These are phyloP conservation scores for Solanum pinnatisectum DNA, from an alignment of 257 asterid species.

Conservation along the genomic window DNA sequence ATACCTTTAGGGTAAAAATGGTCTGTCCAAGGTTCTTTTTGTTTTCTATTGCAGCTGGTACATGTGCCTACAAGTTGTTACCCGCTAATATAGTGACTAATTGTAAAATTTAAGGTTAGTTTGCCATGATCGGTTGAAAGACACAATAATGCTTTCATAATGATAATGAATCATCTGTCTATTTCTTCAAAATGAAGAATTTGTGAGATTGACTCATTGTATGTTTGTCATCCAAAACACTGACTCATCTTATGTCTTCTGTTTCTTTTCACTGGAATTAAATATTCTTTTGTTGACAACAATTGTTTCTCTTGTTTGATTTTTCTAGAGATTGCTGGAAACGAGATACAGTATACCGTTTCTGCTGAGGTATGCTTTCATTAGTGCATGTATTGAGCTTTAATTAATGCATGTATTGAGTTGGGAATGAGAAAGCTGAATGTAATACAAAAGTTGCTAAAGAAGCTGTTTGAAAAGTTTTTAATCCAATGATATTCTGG, in stretches of 20 bases:
- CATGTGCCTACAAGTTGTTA: background rate
- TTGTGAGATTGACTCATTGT: background rate
- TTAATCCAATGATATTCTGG: background rate
- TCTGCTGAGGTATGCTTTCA: slow-evolving; percentile 57
- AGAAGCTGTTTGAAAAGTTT: background rate
- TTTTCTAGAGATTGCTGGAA: slow-evolving; percentile 44
- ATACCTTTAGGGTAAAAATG: background rate
- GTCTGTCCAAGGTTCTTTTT: background rate
- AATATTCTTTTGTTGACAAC: slow-evolving; percentile 3
- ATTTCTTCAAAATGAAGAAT: background rate
- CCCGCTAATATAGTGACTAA: background rate
- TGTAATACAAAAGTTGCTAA: background rate
- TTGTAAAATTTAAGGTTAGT: background rate
- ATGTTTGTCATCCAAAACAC: background rate
- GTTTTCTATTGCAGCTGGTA: background rate
- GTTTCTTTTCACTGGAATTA: background rate
- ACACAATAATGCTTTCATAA: background rate
- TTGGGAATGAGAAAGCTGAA: background rate
- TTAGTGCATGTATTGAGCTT: background rate
- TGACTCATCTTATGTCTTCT: background rate
- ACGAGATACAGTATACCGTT: slow-evolving; percentile 43
- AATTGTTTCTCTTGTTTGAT: background rate
- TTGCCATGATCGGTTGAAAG: background rate
- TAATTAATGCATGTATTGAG: background rate
- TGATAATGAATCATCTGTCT: background rate